Evolutionary conservation across 768 basidiomycete species (phyloP), one percentile per base, ranked within the genome.

Genomic region (Mrakia blollopis): DNA sequence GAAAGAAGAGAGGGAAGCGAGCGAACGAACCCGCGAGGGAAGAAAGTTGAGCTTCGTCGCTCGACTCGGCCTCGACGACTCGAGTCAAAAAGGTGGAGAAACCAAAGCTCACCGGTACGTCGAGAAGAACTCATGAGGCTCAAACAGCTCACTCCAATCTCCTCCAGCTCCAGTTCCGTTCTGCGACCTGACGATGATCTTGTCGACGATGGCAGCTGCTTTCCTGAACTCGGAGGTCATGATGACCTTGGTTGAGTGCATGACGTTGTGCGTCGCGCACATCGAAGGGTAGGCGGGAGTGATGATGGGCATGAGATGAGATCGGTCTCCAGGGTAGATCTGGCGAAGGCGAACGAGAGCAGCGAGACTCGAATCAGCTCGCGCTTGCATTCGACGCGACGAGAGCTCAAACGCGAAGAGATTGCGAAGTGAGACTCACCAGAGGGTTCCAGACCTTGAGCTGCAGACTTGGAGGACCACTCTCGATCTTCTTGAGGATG

Each of bases 301-400:
- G 80, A 99, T 98, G 81, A 99, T 98, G 18, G 97, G 97, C 97
- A 98, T 98, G 80, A 93, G 88, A 85, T 99, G 97, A n/a, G 92
- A 88, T 76, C 92, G 88, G 83, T 98, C 94, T 78, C 89, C 89
- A 7, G 94, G 94, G 83, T 96, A 98, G 74, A 97, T 83, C 92
- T 95, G 77, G n/a, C n/a, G n/a, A n/a, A 8, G 28, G 70, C 76
- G 71, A 21, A 41, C 54, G 25, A 16, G 2, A 60, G 57, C 35
- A 41, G 70, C 18, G 28, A 77, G 30, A 54, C n/a, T 81, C 72
- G 25, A 13, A 81, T 72, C 25, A 32, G 18, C 37, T 18, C 47
- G 47, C 47, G 47, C 3, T 21, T 7, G 16, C 3, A 1, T 50
- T 50, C 47, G 47, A 50, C 47, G 47, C 47, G 47, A 50, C 47